phyloP scores from a whole-genome alignment of 176 grass and related monocot species.

The Phragmites australis region DNA sequence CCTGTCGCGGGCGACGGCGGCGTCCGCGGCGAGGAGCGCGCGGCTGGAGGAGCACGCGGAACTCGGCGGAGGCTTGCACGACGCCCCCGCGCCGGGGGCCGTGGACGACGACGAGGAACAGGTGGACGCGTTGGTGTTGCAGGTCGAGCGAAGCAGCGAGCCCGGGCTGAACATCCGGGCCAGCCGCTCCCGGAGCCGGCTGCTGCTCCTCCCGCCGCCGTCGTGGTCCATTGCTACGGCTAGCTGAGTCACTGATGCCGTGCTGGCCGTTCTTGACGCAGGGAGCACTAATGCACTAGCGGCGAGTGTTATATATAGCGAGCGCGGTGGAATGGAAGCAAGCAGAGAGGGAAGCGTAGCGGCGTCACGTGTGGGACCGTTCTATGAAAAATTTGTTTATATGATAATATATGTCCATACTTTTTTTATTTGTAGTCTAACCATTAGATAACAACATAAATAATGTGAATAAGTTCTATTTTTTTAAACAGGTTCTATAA shows the following conservation, averaged over 20 bases:
- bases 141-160: slow-evolving; percentile 66
- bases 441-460: too few relatives aligned
- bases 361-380: too few relatives aligned
- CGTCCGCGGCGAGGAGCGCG: slow-evolving; percentile 48
- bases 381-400: too few relatives aligned
- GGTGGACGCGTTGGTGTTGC: slow-evolving; percentile 60
- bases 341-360: neutral
- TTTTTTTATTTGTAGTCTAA: too few relatives aligned
- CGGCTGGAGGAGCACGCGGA: slow-evolving; percentile 61
- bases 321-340: neutral
- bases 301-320: slow-evolving; percentile 29
- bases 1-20: neutral
- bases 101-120: neutral
- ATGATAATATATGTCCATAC: too few relatives aligned
- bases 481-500: too few relatives aligned
- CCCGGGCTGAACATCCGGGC: slow-evolving; percentile 70
- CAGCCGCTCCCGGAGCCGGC: slow-evolving; percentile 68
- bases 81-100: neutral
- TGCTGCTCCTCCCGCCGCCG: slow-evolving; percentile 38
- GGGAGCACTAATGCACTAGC: neutral
- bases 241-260: neutral
- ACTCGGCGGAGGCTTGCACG: neutral
- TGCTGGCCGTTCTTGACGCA: neutral
- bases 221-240: slow-evolving; percentile 34
- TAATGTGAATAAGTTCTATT: too few relatives aligned